Evolutionary conservation across 257 asterid species (phyloP).

Genomic region (Misopates orontium): DNA sequence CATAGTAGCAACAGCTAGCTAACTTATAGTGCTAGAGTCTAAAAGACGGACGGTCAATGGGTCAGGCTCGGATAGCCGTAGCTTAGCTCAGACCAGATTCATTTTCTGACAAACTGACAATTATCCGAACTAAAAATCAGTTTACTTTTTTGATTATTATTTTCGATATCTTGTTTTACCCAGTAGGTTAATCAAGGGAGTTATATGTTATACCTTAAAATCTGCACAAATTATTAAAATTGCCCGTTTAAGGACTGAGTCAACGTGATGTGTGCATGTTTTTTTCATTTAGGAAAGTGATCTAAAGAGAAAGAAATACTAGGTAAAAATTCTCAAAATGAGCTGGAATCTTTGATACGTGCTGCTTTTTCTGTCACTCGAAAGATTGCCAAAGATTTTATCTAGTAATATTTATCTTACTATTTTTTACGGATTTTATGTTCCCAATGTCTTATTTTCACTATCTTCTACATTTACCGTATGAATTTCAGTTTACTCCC

Average conservation of each 20-base stretch:
- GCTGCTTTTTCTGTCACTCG: constrained; percentile 14
- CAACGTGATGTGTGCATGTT: constrained; percentile 23
- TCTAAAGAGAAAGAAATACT: constrained; percentile 20
- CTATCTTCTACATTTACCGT: neutral
- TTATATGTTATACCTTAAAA: constrained; percentile 18
- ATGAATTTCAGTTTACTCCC: neutral
- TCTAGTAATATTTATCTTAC: neutral
- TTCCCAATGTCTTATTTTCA: neutral
- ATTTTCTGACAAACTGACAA: constrained; percentile 34
- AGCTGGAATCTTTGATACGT: neutral
- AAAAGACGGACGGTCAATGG: constrained; percentile 35
- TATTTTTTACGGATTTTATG: neutral
- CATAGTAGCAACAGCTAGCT: constrained; percentile 29
- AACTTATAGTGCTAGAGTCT: constrained; percentile 19
- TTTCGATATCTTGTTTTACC: constrained; percentile 10
- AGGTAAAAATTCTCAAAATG: neutral
- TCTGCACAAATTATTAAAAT: constrained; percentile 35
- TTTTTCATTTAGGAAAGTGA: constrained; percentile 24
- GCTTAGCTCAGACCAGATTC: constrained; percentile 29
- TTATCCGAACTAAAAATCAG: constrained; percentile 18
- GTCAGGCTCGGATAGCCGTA: constrained; percentile 17
- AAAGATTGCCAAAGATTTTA: constrained; percentile 15
- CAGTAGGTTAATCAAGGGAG: constrained; percentile 24
- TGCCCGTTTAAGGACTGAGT: constrained; percentile 38
- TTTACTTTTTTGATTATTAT: neutral